Conservation (phyloP, 2,329 filamentous ascomycete species). For the Colletotrichum sp. region DNA sequence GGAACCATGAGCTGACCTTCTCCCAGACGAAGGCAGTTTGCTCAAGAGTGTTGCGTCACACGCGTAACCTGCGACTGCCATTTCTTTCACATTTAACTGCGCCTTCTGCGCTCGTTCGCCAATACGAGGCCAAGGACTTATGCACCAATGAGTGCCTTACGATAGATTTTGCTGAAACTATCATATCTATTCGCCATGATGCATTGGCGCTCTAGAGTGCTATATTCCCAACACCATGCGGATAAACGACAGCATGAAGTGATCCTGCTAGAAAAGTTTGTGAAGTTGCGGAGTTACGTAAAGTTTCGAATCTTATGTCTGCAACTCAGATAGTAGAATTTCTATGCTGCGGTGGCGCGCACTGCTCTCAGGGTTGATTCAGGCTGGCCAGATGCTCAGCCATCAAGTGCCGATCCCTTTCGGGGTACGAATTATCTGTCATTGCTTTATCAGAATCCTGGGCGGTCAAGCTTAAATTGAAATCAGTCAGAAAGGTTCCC, state of each 20-base stretch:
- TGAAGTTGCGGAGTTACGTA: not conserved
- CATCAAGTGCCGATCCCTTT: not conserved
- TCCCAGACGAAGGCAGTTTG: not conserved
- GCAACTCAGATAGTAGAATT: too few species aligned
- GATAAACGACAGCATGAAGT: not conserved
- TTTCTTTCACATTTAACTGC: not conserved
- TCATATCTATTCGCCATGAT: not conserved
- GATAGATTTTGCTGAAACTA: not conserved
- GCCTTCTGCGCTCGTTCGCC: too few species aligned
- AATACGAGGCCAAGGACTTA: not conserved
- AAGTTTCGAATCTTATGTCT: too few species aligned
- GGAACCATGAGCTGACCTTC: not conserved
- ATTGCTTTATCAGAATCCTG: not conserved
- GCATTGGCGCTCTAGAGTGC: not conserved
- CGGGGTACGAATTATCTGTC: too few species aligned
- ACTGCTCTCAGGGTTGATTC: not conserved
- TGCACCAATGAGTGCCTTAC: not conserved
- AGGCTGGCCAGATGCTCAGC: not conserved
- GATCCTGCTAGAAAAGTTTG: not conserved
- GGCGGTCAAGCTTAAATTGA: not conserved
- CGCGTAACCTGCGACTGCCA: not conserved
- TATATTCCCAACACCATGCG: not conserved
- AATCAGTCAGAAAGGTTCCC: not conserved
- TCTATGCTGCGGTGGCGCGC: too few species aligned
- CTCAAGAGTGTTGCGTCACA: not conserved